Conservation (phyloP, 192 early-diverging fungal genomes). For the Entomortierella chlamydospora region DNA sequence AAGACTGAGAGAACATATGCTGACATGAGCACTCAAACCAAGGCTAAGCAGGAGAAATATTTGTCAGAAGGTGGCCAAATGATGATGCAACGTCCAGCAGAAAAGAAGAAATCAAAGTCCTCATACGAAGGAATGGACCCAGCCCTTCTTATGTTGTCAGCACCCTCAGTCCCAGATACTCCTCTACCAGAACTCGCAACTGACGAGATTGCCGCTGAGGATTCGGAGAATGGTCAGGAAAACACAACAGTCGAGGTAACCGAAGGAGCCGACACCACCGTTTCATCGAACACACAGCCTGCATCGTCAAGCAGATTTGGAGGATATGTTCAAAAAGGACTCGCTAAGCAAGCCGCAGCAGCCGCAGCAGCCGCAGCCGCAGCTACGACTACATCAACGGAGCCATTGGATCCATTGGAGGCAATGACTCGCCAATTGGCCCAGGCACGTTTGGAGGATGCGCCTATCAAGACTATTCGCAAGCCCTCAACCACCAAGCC, state of each 20-base stretch:
- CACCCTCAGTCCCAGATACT: constrained; percentile 37
- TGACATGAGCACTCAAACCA: constrained; percentile 52
- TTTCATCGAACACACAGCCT: background rate
- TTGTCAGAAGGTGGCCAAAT: constrained; percentile 26
- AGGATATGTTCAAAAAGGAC: constrained; percentile 31
- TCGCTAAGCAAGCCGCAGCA: constrained; percentile 42
- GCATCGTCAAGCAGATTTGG: constrained; percentile 24
- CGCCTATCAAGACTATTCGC: background rate
- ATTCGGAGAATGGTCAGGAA: constrained; percentile 8
- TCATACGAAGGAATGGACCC: constrained; percentile 37
- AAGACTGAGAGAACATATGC: constrained; percentile 42
- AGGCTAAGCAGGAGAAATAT: constrained; percentile 26
- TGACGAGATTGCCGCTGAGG: background rate
- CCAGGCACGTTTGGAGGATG: constrained; percentile 11
- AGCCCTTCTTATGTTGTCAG: constrained; percentile 11
- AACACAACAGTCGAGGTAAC: background rate
- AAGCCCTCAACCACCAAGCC: constrained; percentile 29
- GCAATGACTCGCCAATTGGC: constrained; percentile 46
- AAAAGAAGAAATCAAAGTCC: constrained; percentile 16
- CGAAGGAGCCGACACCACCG: background rate
- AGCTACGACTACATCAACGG: constrained; percentile 11
- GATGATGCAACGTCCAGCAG: constrained; percentile 20
- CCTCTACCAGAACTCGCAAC: constrained; percentile 24
- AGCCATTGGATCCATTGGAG: constrained; percentile 40
- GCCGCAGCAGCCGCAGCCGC: constrained; percentile 42